Percentiles rank a stretch among this genome's conserved stretches.
Conservation (phyloP, 2,329 filamentous ascomycete genomes). For the Pestalotiopsis sp. region DNA sequence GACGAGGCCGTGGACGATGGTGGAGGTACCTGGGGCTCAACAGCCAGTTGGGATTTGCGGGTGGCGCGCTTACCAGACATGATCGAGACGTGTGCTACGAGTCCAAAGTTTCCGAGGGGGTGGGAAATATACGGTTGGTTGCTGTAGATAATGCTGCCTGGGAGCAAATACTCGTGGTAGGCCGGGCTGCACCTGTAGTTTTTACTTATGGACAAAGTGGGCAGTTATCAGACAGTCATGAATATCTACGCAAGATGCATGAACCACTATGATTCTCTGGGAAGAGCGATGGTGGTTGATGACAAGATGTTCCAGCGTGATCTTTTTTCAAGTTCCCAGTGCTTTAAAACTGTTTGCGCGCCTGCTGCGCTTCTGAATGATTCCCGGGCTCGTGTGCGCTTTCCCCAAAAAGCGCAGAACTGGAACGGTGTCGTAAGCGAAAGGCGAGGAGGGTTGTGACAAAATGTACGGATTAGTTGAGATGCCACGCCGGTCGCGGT, state of each 20-base stretch:
- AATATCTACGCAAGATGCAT: slow-evolving; percentile 32
- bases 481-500: neutral
- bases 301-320: slow-evolving; percentile 16
- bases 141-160: slow-evolving; percentile 14
- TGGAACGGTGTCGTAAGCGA: neutral
- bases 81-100: slow-evolving; percentile 15
- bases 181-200: neutral
- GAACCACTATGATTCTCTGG: slow-evolving; percentile 28
- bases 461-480: neutral
- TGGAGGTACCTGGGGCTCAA: slow-evolving; percentile 7
- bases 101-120: neutral
- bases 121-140: neutral
- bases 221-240: slow-evolving; percentile 33
- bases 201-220: slow-evolving; percentile 13
- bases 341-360: neutral
- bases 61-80: slow-evolving; percentile 37
- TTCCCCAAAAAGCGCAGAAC: neutral
- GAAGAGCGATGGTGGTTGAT: slow-evolving; percentile 14
- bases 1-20: slow-evolving; percentile 10
- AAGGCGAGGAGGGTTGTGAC: neutral
- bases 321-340: neutral
- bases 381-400: neutral
- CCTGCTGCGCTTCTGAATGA: neutral
- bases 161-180: slow-evolving; percentile 14
- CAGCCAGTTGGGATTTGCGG: slow-evolving; percentile 18